phyloP scores from a whole-genome alignment of 2,329 filamentous ascomycete genomes.

The Scopulariopsis brevicaulis region DNA sequence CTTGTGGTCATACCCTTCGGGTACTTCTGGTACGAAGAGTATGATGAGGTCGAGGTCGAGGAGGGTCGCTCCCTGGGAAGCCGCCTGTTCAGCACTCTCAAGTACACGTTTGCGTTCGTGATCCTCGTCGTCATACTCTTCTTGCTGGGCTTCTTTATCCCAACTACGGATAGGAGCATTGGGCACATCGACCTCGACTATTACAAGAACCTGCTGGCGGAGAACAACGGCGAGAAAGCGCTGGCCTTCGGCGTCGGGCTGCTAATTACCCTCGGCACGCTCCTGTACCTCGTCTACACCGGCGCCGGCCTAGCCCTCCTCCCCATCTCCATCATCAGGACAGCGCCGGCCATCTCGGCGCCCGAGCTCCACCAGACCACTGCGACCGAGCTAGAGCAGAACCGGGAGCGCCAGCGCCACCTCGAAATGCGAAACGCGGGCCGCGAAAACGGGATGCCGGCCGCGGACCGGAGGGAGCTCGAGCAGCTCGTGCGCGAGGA shows the following conservation, averaged over 20 bases:
- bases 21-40: constrained; percentile 95
- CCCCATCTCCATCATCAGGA: constrained; percentile 85
- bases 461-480: constrained; percentile 80
- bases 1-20: constrained; percentile 85
- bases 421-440: constrained; percentile 77
- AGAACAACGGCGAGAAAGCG: constrained; percentile 87
- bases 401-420: constrained; percentile 84
- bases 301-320: constrained; percentile 79
- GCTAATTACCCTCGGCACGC: constrained; percentile 75
- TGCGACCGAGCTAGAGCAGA: constrained; percentile 69
- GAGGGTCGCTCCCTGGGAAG: constrained; percentile 60
- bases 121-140: constrained; percentile 72
- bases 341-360: constrained; percentile 74
- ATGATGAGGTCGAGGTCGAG: constrained; percentile 81
- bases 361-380: constrained; percentile 69
- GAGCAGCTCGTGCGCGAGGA: constrained; percentile 84
- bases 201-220: constrained; percentile 72
- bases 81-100: constrained; percentile 72
- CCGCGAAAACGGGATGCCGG: constrained; percentile 60
- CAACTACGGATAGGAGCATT: constrained; percentile 57
- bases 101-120: constrained; percentile 83
- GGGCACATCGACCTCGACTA: constrained; percentile 76
- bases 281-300: constrained; percentile 83
- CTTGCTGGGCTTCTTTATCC: constrained; percentile 87
- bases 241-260: constrained; percentile 82